These are phyloP conservation scores for Rhododendron mucronatum DNA, from an alignment of 148 eudicot species.

Conservation along the genomic window DNA sequence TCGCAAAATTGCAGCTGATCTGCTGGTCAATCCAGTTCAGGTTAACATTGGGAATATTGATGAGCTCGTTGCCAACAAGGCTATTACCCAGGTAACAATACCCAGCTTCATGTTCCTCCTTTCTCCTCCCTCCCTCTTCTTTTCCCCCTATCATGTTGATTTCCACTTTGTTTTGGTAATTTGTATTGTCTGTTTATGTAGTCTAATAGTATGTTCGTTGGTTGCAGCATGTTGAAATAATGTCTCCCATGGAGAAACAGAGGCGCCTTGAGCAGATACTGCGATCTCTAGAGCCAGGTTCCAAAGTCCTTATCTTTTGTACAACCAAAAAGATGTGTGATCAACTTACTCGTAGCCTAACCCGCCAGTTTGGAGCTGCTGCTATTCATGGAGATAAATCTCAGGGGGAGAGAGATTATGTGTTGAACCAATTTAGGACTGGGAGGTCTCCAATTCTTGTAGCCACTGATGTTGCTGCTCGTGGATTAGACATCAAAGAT, in stretches of 20 bases:
- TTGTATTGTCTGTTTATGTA: not conserved
- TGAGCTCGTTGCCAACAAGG: conserved; percentile 90
- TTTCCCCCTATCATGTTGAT: not conserved
- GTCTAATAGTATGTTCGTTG: not conserved
- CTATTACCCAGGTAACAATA: conserved; percentile 75
- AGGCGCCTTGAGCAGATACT: conserved; percentile 77
- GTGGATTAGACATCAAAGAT: conserved; percentile 90
- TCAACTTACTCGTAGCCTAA: conserved; percentile 64
- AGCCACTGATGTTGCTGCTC: conserved; percentile 98
- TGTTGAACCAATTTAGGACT: conserved; percentile 63
- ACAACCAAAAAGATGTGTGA: conserved; percentile 99
- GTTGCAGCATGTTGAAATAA: conserved; percentile 62
- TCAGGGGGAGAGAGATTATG: conserved; percentile 79
- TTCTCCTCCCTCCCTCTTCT: not conserved
- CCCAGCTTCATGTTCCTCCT: not conserved
- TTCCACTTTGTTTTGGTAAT: not conserved
- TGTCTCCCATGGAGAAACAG: conserved; percentile 69
- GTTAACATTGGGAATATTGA: conserved; percentile 93
- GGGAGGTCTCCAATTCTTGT: conserved; percentile 89
- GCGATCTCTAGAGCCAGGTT: conserved; percentile 84
- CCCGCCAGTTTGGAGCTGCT: conserved; percentile 75
- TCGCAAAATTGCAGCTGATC: conserved; percentile 86
- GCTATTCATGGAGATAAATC: conserved; percentile 95
- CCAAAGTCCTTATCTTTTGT: conserved; percentile 81
- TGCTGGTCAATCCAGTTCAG: conserved; percentile 75